Evolutionary conservation across 2,329 filamentous ascomycete genomes (phyloP).

Genomic region (Basipetospora chlamydospora): DNA sequence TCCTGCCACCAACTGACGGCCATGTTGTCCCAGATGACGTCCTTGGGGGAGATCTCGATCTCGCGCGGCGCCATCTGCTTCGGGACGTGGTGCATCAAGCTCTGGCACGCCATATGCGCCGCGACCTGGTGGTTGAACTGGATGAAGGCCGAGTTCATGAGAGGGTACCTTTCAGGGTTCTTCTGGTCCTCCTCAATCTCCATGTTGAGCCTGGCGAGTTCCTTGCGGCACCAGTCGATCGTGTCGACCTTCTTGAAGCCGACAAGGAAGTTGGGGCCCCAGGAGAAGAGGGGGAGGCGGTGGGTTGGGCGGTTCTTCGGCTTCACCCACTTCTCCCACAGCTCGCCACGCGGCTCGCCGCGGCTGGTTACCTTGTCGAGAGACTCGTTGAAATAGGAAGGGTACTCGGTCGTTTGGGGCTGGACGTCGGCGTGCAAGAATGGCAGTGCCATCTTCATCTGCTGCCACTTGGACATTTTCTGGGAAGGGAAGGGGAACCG

Average conservation of each 20-base stretch:
- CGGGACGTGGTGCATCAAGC: conserved; percentile 77
- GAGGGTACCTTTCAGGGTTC: conserved; percentile 68
- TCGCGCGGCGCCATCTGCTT: conserved; percentile 85
- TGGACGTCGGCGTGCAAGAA: conserved; percentile 31
- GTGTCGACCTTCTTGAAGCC: conserved; percentile 86
- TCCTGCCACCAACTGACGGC: conserved; percentile 88
- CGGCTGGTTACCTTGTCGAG: conserved; percentile 39
- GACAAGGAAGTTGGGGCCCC: conserved; percentile 53
- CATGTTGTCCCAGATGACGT: conserved; percentile 97
- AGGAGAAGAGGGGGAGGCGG: conserved; percentile 48
- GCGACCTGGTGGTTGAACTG: conserved; percentile 98
- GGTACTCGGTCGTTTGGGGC: conserved; percentile 36
- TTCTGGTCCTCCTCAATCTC: conserved; percentile 88
- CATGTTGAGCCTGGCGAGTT: conserved; percentile 74
- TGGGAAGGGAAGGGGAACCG: conserved; percentile 14
- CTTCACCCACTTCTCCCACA: conserved; percentile 74
- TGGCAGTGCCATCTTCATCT: conserved; percentile 32
- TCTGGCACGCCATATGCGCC: conserved; percentile 95
- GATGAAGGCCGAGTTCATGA: conserved; percentile 95
- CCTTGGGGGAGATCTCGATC: conserved; percentile 85
- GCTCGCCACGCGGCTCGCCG: conserved; percentile 46
- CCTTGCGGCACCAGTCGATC: conserved; percentile 78
- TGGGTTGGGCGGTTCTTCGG: conserved; percentile 76
- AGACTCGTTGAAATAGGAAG: conserved; percentile 24
- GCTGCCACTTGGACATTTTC: conserved; percentile 32